Base-by-base conservation (phyloP, 768 basidiomycete genomes). In the Pleurotus salmoneostramineus region DNA sequence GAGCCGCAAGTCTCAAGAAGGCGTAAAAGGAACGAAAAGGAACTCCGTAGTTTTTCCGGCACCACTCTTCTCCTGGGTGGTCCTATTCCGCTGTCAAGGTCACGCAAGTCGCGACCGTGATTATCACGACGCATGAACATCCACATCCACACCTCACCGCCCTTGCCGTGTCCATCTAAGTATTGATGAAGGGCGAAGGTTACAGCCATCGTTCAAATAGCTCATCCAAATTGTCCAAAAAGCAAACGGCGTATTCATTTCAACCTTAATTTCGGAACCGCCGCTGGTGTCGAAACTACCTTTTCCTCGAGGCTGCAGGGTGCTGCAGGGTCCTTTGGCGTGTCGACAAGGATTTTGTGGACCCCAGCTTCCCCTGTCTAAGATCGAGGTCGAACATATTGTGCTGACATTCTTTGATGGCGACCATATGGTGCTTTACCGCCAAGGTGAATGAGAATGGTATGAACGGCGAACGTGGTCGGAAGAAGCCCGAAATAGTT, bases 271-370 rank as follows among this genome's bases (percentile, higher is more conserved):
- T 45, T 45, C 44, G 44, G 44, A 15, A 45, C 44, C 44, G 44
- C 43, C 52, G 52, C 52, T 55, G 52, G 32, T 55, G 17, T 31
- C 37, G 52, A 55, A 55, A 55, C 27, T 27, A n/a, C 17, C 52
- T 32, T 51, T 55, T 55, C 40, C 52, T 55, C 50, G 34, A 40
- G 37, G n/a, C 37, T 40, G 37, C 10, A 40, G 37, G 8, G 37
- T 40, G 37, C n/a, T 45, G 44, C 15, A 45, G 44, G 44, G 44
- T 45, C 21, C 3, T 17, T 45, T 45, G 44, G 6, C 44, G 17
- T 45, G 15, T 45, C 21, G 21, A 27, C 21, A 27, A 27, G 21
- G 21, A 27, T 27, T 27, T 27, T 27, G 21, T 27, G 21, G 21
- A 27, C 21, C 21, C 3, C 21, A 27, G n/a, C 40, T 14, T 17